phyloP scores from a whole-genome alignment of 2,329 filamentous ascomycete species.

The Penicillium sp. region DNA sequence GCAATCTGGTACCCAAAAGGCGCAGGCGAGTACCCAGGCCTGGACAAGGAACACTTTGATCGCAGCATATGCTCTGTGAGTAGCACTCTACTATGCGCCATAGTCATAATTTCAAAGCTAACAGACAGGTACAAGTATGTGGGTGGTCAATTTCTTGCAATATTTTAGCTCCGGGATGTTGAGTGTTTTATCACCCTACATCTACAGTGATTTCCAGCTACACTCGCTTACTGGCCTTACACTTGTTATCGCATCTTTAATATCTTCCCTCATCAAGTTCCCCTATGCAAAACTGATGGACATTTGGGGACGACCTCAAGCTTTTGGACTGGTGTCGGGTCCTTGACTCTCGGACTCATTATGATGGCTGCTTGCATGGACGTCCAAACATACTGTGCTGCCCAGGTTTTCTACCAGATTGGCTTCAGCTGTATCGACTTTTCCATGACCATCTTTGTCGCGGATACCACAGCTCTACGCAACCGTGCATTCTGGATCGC shows the following conservation, averaged over 20 bases:
- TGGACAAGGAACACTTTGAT: constrained; percentile 17
- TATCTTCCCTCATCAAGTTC: constrained; percentile 14
- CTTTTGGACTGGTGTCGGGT: constrained; percentile 11
- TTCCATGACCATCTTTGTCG: constrained; percentile 62
- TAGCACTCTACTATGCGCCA: not conserved
- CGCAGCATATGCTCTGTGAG: constrained; percentile 15
- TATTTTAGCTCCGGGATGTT: constrained; percentile 19
- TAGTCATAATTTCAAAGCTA: not conserved
- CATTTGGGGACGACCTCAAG: constrained; percentile 20
- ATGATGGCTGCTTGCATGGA: constrained; percentile 67
- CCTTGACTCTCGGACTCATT: constrained; percentile 49
- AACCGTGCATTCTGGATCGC: constrained; percentile 65
- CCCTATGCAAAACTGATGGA: constrained; percentile 25
- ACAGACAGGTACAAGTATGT: constrained; percentile 12
- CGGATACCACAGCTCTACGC: constrained; percentile 64
- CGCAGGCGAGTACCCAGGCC: constrained; percentile 10
- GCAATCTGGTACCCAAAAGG: constrained; percentile 16
- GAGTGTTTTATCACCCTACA: constrained; percentile 16
- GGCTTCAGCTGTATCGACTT: constrained; percentile 60
- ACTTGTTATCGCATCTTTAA: constrained; percentile 12
- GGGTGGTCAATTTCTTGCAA: constrained; percentile 17
- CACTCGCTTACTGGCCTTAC: constrained; percentile 18
- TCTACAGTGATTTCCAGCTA: constrained; percentile 17
- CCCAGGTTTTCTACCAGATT: constrained; percentile 64
- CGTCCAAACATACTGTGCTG: constrained; percentile 65